These are phyloP conservation scores for Scutellaria minor DNA, from an alignment of 257 asterid species.

Conservation along the genomic window DNA sequence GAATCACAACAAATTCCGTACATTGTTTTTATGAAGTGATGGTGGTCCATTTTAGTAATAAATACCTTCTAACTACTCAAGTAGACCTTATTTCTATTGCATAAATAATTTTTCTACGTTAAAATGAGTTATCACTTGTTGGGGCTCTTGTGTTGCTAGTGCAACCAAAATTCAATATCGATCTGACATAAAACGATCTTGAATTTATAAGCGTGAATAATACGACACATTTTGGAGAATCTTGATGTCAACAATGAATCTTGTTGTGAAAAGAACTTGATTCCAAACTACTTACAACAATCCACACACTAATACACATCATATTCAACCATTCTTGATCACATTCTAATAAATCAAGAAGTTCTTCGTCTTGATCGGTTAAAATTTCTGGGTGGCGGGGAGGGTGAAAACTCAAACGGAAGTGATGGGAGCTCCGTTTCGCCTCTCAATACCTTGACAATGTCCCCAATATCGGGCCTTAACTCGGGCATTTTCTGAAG, in stretches of 20 bases:
- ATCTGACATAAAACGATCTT: neutral
- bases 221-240: neutral
- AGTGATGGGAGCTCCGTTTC: constrained; percentile 74
- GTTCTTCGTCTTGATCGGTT: constrained; percentile 66
- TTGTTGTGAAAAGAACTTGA: neutral
- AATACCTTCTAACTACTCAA: constrained; percentile 31
- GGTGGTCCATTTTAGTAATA: constrained; percentile 36
- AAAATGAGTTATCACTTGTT: too few species aligned
- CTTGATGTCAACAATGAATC: neutral
- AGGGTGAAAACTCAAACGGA: constrained; percentile 88
- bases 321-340: neutral
- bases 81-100: constrained; percentile 11
- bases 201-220: too few species aligned
- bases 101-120: constrained; percentile 15
- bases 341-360: neutral
- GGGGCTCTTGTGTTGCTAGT: neutral
- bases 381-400: constrained; percentile 70
- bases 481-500: constrained; percentile 83
- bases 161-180: neutral
- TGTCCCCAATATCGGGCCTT: constrained; percentile 80
- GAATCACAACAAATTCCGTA: constrained; percentile 18
- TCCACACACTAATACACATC: constrained; percentile 18
- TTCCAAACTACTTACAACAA: constrained; percentile 23
- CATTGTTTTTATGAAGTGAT: neutral
- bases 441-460: constrained; percentile 76